phyloP scores from a whole-genome alignment of 176 grass and related monocot genomes.

The Saccharum officinarum region DNA sequence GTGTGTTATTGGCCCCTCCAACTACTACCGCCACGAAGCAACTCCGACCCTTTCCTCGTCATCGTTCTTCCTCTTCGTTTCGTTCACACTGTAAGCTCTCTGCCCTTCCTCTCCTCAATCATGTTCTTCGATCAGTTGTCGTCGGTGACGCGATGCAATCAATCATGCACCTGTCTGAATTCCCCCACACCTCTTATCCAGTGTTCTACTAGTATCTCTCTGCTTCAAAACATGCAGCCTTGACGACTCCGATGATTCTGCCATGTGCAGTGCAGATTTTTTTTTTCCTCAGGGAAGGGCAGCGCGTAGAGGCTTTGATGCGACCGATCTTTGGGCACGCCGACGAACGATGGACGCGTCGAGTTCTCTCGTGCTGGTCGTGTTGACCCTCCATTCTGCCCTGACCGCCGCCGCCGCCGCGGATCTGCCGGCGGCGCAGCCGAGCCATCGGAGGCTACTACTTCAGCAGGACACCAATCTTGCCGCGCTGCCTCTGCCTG shows the following conservation, averaged over 20 bases:
- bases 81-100: background rate
- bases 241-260: background rate
- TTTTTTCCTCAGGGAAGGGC: background rate
- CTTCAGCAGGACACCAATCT: constrained; percentile 31
- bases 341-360: constrained; percentile 36
- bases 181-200: background rate
- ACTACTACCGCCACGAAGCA: constrained; percentile 17
- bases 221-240: background rate
- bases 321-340: background rate
- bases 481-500: constrained; percentile 12
- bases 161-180: background rate
- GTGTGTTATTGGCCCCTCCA: background rate
- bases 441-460: constrained; percentile 52
- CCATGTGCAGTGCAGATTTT: background rate
- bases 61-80: background rate
- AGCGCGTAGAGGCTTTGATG: background rate
- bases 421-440: constrained; percentile 16
- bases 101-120: background rate
- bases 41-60: background rate
- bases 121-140: background rate
- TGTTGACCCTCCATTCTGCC: constrained; percentile 42
- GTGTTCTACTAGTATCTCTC: background rate
- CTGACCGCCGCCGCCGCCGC: background rate
- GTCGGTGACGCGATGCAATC: background rate
- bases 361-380: constrained; percentile 31